phyloP scores from a whole-genome alignment of 2,329 filamentous ascomycete genomes.

The Moelleriella libera region DNA sequence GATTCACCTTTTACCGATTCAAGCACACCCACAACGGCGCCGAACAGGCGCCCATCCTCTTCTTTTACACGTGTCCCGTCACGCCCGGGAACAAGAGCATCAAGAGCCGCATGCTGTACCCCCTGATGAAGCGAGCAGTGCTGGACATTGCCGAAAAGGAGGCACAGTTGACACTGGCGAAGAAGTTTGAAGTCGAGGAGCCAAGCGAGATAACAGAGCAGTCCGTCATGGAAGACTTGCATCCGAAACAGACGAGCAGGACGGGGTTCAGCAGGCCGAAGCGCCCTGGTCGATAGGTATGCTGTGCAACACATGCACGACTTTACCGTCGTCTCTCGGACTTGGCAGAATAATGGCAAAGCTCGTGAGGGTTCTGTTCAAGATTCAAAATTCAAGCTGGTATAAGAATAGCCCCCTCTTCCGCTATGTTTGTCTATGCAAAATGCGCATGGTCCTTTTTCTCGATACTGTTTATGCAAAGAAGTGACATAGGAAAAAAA shows the following conservation, averaged over 20 bases:
- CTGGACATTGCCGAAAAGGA: conserved; percentile 51
- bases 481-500: background rate
- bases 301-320: background rate
- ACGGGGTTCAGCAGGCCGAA: conserved; percentile 65
- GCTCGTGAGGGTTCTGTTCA: background rate
- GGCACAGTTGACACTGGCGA: conserved; percentile 51
- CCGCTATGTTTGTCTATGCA: background rate
- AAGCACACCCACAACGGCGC: conserved; percentile 38
- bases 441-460: background rate
- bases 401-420: background rate
- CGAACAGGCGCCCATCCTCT: conserved; percentile 48
- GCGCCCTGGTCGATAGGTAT: conserved; percentile 50
- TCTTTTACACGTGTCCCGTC: conserved; percentile 70
- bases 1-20: conserved; percentile 68
- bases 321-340: too few species aligned
- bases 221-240: conserved; percentile 50
- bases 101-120: conserved; percentile 78
- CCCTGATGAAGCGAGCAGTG: conserved; percentile 53
- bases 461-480: background rate
- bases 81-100: conserved; percentile 52
- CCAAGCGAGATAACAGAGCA: conserved; percentile 58
- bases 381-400: background rate
- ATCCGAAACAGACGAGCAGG: conserved; percentile 50
- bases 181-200: conserved; percentile 56
- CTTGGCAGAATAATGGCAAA: too few species aligned